Base-by-base conservation (phyloP, 139 green algal species). In the Coelastrella sp. region DNA sequence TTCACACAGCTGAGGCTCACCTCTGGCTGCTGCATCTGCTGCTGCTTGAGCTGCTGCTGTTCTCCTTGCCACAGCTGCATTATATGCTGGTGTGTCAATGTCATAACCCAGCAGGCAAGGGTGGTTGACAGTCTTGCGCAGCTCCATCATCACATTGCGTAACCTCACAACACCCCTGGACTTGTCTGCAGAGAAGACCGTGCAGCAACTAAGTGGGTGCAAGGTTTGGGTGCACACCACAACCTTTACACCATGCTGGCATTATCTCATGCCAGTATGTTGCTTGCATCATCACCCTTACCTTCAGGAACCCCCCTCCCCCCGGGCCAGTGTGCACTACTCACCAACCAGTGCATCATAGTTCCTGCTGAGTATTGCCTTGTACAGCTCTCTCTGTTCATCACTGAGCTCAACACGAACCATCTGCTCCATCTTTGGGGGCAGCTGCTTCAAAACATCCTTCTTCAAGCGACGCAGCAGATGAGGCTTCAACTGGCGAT, bases 351-450 rank as follows among this genome's bases (percentile, higher is more conserved):
- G 85, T 25, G 86, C 59, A 41, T 82, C 32, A 72, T 89, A 92
- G 83, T 89, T 91, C 5, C 79, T 77, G 53, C 69, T 84, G 23
- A 94, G 88, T 37, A 94, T 90, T 63, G 57, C 64, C 41, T 89
- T 89, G 88, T 95, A 95, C 8, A 83, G 43, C 51, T 90, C 78
- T 35, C 90, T 87, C 92, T 95, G 91, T 81, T 86, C 51, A 19
- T 79, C 53, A 37, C 73, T 84, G 72, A 96, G 85, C 87, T 92
- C 89, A 59, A 94, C 88, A 32, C 89, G 83, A 69, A 94, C 91
- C 40, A 97, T 93, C 88, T 94, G 93, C 91, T 97, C 94, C 85
- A 91, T 91, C 91, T 96, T 97, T 38, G 93, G 94, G 9, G 94
- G 94, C 90, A 97, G 88, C 79, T 93, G 69, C 81, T 91, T 89